phyloP scores from a whole-genome alignment of 768 basidiomycete species.

The Lentinula lateritia region DNA sequence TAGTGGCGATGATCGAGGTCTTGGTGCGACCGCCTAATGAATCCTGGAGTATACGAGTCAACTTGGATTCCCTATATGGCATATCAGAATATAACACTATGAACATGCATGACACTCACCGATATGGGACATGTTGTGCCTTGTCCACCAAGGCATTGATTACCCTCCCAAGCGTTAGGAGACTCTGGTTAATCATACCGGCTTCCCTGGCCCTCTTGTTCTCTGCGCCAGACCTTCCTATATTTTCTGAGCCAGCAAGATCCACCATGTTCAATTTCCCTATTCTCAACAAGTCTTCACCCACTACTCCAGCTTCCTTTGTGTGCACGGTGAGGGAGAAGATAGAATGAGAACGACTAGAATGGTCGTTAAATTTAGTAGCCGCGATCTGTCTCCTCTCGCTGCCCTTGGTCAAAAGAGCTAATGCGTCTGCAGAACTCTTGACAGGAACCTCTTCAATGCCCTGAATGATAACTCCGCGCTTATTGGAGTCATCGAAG shows the following conservation, averaged over 20 bases:
- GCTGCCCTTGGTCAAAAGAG: slow-evolving; percentile 83
- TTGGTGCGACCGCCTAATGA: slow-evolving; percentile 97
- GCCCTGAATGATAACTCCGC: slow-evolving; percentile 91
- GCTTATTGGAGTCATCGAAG: slow-evolving; percentile 86
- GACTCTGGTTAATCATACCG: slow-evolving; percentile 97
- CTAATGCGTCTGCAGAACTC: slow-evolving; percentile 77
- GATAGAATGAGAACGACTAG: slow-evolving; percentile 95
- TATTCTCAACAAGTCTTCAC: slow-evolving; percentile 86
- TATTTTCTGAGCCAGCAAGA: slow-evolving; percentile 95
- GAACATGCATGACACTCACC: slow-evolving; percentile 39
- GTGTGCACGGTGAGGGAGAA: slow-evolving; percentile 95
- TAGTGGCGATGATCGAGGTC: slow-evolving; percentile 95
- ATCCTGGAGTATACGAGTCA: slow-evolving; percentile 96
- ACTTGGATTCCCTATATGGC: slow-evolving; percentile 81
- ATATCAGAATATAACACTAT: neutral
- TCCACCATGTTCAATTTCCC: slow-evolving; percentile 98
- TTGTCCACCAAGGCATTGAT: slow-evolving; percentile 95
- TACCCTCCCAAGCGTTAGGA: slow-evolving; percentile 93
- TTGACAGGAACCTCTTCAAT: slow-evolving; percentile 86
- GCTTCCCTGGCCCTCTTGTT: slow-evolving; percentile 94
- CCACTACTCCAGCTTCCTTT: slow-evolving; percentile 72
- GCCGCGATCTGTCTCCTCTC: slow-evolving; percentile 89
- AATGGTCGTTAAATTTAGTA: slow-evolving; percentile 97
- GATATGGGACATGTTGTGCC: slow-evolving; percentile 89
- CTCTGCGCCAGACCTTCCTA: slow-evolving; percentile 92